phyloP scores from a whole-genome alignment of 768 basidiomycete species.

The Pleurotus ostreatus region DNA sequence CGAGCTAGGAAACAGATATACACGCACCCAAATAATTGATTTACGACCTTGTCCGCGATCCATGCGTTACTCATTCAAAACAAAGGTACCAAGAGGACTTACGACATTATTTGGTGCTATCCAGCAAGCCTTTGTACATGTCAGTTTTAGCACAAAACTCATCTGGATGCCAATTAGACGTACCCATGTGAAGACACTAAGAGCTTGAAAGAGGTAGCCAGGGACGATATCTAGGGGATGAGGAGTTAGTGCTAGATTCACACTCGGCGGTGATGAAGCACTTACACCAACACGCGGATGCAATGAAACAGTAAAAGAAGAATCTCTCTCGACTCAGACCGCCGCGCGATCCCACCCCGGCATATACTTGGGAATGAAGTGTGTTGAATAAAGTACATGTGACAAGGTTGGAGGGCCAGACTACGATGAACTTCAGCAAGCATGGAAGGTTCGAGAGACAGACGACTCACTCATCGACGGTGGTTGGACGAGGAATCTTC shows the following conservation, averaged over 20 bases:
- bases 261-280: not conserved
- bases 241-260: not conserved
- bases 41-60: constrained; percentile 37
- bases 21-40: constrained; percentile 70
- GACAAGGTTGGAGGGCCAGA: constrained; percentile 77
- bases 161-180: not conserved
- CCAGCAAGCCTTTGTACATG: constrained; percentile 30
- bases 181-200: constrained; percentile 57
- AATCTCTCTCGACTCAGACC: constrained; percentile 75
- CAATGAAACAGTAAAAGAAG: constrained; percentile 63
- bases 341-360: constrained; percentile 58
- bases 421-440: constrained; percentile 36
- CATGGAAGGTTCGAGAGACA: not conserved
- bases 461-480: constrained; percentile 58
- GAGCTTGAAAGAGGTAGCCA: constrained; percentile 67
- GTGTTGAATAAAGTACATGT: constrained; percentile 78
- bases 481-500: constrained; percentile 74
- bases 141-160: not conserved
- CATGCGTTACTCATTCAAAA: not conserved
- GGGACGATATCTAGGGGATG: constrained; percentile 42
- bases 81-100: not conserved
- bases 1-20: not conserved
- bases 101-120: constrained; percentile 63
- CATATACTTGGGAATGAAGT: constrained; percentile 67
- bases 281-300: constrained; percentile 57